Evolutionary conservation across 805 yeast species (phyloP), one percentile per base, ranked within the genome.

Genomic region (Wickerhamiella sorbophila): DNA sequence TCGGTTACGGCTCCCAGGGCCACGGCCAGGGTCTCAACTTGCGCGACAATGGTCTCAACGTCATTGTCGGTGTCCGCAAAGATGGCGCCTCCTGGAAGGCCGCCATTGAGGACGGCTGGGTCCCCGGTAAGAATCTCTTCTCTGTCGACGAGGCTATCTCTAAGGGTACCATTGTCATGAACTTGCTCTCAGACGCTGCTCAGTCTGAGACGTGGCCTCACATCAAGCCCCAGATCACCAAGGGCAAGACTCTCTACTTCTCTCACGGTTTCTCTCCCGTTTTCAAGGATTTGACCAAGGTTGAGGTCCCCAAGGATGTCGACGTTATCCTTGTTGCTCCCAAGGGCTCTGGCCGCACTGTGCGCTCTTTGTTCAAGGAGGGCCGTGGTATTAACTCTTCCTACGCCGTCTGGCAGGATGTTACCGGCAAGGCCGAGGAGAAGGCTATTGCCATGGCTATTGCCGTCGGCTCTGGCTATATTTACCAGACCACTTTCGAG

Each of bases 321-420:
- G 98, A 91, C 63, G 96, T 87, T 55, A 91, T 91, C 71, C 75
- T 91, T 63, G 98, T 88, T 62, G 98, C 98, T 68, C 98, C 98
- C 72, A 91, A 91, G 82, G 98, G 98, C 66, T 88, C 97, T 51
- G 98, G 98, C 72, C 86, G 98, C 76, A 91, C 98, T 58, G 98
- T 91, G 57, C 84, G 98, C 77, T 80, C 97, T 51, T 74, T 91
- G 62, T 91, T 91, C 91, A 88, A 91, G 75, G 98, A 91, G 75
- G 98, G 98, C 66, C 87, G 98, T 72, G 98, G 98, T 77, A 91
- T 91, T 68, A 91, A 91, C 88, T 91, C 98, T 42, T 88, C 97
- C 44, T 91, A 84, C 72, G 98, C 98, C 56, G 95, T 91, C 65
- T 91, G 95, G 95, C 93, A 91, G 72, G 96, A 91, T 67, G 96